Evolutionary conservation across 1,284 basidiomycete genomes (phyloP).

Genomic region (Cryptococcus sp.): DNA sequence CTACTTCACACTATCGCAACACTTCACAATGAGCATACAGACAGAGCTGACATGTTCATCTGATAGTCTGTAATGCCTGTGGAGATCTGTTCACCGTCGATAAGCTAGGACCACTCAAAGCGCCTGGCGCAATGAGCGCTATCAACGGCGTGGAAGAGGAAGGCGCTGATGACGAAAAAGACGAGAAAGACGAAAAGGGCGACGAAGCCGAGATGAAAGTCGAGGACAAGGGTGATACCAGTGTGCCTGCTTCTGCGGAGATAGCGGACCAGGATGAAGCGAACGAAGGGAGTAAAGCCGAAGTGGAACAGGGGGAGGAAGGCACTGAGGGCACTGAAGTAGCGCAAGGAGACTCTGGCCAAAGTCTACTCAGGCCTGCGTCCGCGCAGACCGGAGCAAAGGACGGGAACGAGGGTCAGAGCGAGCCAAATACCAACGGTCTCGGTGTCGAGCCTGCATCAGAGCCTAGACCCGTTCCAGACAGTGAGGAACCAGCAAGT

Average conservation of each 20-base stretch:
- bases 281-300: constrained; percentile 1
- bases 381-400: no score
- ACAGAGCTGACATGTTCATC: neutral
- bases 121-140: constrained; percentile 34
- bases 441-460: no score
- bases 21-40: neutral
- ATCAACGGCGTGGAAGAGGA: constrained; percentile 1
- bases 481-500: no score
- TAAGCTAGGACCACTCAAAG: constrained; percentile 37
- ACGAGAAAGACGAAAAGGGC: neutral
- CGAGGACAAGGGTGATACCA: neutral
- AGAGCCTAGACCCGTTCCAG: no score
- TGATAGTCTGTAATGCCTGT: constrained; percentile 44
- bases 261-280: neutral
- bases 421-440: no score
- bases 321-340: no score
- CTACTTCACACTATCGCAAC: neutral
- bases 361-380: no score
- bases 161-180: constrained; percentile 2
- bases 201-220: neutral
- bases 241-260: neutral
- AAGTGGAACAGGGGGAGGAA: neutral
- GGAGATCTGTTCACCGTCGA: constrained; percentile 42
- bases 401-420: no score
- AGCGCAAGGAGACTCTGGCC: no score